Base-by-base conservation (phyloP, 495 filamentous ascomycete species). In the Penicillium mononematosum region DNA sequence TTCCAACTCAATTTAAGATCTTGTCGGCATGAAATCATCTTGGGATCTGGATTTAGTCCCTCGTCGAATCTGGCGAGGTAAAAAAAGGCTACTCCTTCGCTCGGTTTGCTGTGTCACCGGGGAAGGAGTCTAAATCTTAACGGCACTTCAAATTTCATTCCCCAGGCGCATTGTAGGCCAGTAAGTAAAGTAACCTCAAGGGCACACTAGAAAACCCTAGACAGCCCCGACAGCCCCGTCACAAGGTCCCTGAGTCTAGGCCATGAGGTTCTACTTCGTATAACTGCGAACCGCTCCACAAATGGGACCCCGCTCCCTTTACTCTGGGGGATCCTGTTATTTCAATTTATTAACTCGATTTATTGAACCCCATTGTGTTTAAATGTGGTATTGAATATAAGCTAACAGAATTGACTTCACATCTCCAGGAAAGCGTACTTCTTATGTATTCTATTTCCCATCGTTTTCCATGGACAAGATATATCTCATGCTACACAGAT, bases 1-100 rank as follows among this genome's bases (percentile, higher is more conserved):
- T 74, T 76, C 67, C 72, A 74, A 69, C 67, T 77, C 71, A 77
- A 77, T 74, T 74, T 71, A 77, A 74, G 70, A 71, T 71, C 67
- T 75, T 77, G 72, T 77, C 72, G 74, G 70, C 74, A 74, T 75
- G 64, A 69, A 66, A 71, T 67, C 54, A 31, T 56, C 36, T 42
- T 58, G 53, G 60, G 56, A 57, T 53, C 45, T 58, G 46, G 49
- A 52, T 63, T 46, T 53, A 45, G 39, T 53, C 48, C 55, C 63
- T 58, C 50, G 64, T 55, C 55, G 36, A 45, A 44, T 36, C 45
- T 50, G 64, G 34, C 61, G 56, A 56, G 63, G 61, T 61, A 58
- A 68, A 68, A 58, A 52, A 53, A 52, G 58, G 58, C n/a, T 45
- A 25, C 51, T 58, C 53, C 57, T 24, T 51, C 58, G 22, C 50